Conservation (phyloP, 208 protist genomes). For the Trypanosoma congolense region DNA sequence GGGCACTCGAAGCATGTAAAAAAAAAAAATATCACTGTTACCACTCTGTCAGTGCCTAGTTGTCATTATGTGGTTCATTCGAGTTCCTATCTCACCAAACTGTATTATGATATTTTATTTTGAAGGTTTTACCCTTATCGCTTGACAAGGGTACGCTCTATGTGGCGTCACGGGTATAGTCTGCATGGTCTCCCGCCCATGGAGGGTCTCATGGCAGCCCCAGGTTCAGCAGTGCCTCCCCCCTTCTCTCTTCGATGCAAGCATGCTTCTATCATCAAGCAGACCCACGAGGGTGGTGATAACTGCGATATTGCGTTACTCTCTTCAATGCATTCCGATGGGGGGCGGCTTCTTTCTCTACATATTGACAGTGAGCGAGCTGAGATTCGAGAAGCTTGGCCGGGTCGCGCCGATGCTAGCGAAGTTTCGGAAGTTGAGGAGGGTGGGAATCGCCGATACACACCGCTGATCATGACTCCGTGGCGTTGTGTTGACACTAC, state of each 20-base stretch:
- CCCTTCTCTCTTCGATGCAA: neutral
- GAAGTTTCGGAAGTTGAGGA: neutral
- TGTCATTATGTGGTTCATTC: no score
- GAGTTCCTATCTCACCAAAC: no score
- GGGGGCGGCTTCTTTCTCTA: conserved; percentile 10
- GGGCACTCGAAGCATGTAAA: no score
- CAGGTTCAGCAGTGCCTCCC: no score
- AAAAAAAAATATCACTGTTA: no score
- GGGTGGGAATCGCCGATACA: neutral
- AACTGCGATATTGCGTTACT: conserved; percentile 10
- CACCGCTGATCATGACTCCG: neutral
- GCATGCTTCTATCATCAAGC: conserved; percentile 4
- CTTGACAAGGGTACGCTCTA: neutral
- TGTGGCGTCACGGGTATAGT: conserved; percentile 14
- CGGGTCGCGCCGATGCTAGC: neutral
- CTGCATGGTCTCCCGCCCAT: conserved; percentile 1
- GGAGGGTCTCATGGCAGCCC: neutral
- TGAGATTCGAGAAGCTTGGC: conserved; percentile 13
- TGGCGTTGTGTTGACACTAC: conserved; percentile 9
- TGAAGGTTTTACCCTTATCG: no score
- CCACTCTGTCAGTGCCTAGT: no score
- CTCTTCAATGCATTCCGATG: neutral
- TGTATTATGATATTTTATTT: no score
- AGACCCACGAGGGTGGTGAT: neutral
- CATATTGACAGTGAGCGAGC: conserved; percentile 12